These are phyloP conservation scores for Rossbeevera mucosa DNA, from an alignment of 768 basidiomycete species.

Conservation along the genomic window DNA sequence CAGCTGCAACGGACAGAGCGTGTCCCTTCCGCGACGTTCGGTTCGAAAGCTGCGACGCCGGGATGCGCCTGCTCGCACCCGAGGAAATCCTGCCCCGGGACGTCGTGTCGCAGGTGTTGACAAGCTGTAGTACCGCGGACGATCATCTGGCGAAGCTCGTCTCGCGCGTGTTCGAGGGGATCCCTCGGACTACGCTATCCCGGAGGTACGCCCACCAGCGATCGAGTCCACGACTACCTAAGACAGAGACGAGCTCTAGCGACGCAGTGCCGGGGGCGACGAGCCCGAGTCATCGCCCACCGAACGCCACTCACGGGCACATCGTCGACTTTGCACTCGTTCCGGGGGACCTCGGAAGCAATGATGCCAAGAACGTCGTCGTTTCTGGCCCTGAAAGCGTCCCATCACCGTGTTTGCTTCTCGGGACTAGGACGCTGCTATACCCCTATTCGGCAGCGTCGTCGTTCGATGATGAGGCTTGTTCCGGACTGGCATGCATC, in stretches of 20 bases:
- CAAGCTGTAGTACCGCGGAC: neutral
- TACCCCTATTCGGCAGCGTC: neutral
- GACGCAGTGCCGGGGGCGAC: neutral
- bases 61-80: neutral
- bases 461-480: neutral
- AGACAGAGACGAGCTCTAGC: constrained; percentile 8
- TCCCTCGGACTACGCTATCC: constrained; percentile 10
- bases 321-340: constrained; percentile 16
- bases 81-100: constrained; percentile 10
- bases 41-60: constrained; percentile 7
- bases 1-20: neutral
- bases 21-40: constrained; percentile 19
- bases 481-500: constrained; percentile 2
- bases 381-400: neutral
- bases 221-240: neutral
- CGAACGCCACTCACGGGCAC: neutral
- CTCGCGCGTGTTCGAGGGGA: constrained; percentile 14
- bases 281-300: neutral
- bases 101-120: constrained; percentile 10
- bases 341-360: neutral
- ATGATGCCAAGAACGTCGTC: neutral
- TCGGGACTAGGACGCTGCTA: constrained; percentile 10
- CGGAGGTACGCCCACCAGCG: constrained; percentile 12
- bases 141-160: constrained; percentile 5
- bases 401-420: constrained; percentile 8